Percentiles rank a stretch among this genome's conserved stretches.
These are phyloP conservation scores for Papiliotrema flavescens DNA, from an alignment of 1,284 basidiomycete species.

Conservation along the genomic window DNA sequence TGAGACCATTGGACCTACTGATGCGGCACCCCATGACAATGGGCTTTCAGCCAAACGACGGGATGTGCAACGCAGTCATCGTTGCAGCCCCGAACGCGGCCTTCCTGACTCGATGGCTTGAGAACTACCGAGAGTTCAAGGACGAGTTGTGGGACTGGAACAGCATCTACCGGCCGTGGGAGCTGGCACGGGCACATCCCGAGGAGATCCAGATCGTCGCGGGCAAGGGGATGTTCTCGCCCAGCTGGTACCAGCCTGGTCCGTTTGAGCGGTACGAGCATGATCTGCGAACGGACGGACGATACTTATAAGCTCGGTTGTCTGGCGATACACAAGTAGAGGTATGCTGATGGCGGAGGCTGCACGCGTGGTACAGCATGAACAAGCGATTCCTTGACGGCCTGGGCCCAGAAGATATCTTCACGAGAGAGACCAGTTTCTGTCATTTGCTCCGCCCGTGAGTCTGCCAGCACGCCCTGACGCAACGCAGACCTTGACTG, in stretches of 20 bases:
- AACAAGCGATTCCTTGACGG: neutral
- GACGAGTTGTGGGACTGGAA: neutral
- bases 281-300: neutral
- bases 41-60: neutral
- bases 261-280: neutral
- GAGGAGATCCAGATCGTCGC: neutral
- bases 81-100: neutral
- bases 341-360: neutral
- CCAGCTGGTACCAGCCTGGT: neutral
- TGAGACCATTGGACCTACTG: neutral
- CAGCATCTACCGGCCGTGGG: neutral
- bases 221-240: neutral
- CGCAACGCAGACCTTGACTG: too few species aligned
- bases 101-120: neutral
- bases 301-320: neutral
- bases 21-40: neutral
- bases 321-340: neutral
- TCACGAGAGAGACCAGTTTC: neutral
- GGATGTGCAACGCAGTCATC: neutral
- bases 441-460: neutral
- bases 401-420: neutral
- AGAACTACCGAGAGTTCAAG: neutral
- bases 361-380: neutral
- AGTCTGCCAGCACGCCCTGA: neutral
- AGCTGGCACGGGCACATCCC: neutral